A percentile compares a stretch with the other conserved stretches of the same genome.
These are phyloP conservation scores for Aspergillus ochraceus DNA, from an alignment of 2,329 filamentous ascomycete species.

Conservation along the genomic window DNA sequence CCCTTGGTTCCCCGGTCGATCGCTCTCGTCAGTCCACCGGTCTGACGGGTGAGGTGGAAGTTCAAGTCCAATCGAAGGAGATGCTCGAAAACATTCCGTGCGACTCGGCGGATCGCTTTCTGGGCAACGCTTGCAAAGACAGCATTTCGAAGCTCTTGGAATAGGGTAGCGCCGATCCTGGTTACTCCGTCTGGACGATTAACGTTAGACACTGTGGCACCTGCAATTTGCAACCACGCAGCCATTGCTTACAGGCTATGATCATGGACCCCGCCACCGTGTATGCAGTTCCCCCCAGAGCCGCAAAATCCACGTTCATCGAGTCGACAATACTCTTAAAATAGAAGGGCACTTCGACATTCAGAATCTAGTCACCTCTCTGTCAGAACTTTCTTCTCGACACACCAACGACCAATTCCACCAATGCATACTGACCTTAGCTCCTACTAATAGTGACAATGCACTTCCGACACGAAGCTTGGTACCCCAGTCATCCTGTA, in stretches of 20 bases:
- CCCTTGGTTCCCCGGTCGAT: conserved; percentile 98
- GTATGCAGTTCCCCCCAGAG: conserved; percentile 81
- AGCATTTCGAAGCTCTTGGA: conserved; percentile 92
- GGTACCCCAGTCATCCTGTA: conserved; percentile 70
- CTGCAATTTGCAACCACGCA: neutral
- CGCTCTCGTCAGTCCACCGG: conserved; percentile 86
- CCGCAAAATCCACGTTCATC: conserved; percentile 93
- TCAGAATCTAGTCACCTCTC: conserved; percentile 60
- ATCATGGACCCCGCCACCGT: conserved; percentile 92
- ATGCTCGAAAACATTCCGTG: conserved; percentile 89
- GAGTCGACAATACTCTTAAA: conserved; percentile 97
- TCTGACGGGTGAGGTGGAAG: conserved; percentile 93
- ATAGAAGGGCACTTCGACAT: conserved; percentile 98
- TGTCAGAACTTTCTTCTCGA: conserved; percentile 11
- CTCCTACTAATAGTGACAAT: conserved; percentile 79
- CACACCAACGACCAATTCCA: neutral
- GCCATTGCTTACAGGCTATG: conserved; percentile 65
- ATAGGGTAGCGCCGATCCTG: conserved; percentile 82
- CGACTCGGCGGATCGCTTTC: conserved; percentile 90
- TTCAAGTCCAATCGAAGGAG: conserved; percentile 83
- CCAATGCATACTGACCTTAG: conserved; percentile 62
- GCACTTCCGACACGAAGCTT: conserved; percentile 83
- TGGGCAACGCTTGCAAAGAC: conserved; percentile 96
- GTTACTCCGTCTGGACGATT: conserved; percentile 68
- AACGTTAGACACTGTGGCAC: conserved; percentile 13